Conservation (phyloP, 768 basidiomycete species). For the Leccinum olivaceopallidum region DNA sequence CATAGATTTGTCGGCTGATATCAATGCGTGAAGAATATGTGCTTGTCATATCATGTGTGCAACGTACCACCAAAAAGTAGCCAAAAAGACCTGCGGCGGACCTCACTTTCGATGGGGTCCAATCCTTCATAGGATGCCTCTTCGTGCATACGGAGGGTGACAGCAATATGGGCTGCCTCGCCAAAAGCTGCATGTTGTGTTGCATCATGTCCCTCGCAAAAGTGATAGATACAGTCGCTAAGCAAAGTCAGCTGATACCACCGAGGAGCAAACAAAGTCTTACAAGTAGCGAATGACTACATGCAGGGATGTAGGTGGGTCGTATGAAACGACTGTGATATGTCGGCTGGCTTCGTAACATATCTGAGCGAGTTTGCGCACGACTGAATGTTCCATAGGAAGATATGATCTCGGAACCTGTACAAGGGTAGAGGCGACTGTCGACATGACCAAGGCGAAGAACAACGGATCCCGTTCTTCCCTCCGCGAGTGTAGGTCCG, state of each 20-base stretch:
- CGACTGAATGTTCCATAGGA: slow-evolving; percentile 81
- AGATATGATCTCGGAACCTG: slow-evolving; percentile 89
- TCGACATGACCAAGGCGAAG: slow-evolving; percentile 88
- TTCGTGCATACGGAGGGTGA: slow-evolving; percentile 84
- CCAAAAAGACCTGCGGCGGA: slow-evolving; percentile 87
- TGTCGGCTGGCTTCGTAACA: slow-evolving; percentile 84
- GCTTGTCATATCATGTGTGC: slow-evolving; percentile 1
- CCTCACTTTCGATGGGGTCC: slow-evolving; percentile 86
- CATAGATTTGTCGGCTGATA: slow-evolving; percentile 84
- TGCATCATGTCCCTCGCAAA: slow-evolving; percentile 85
- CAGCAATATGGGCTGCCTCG: slow-evolving; percentile 81
- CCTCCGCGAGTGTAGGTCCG: slow-evolving; percentile 75
- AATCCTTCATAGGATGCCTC: slow-evolving; percentile 80
- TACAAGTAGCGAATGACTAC: slow-evolving; percentile 90
- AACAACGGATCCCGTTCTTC: slow-evolving; percentile 91
- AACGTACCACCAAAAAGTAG: slow-evolving; percentile 80
- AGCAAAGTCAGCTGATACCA: slow-evolving; percentile 9
- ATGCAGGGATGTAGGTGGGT: slow-evolving; percentile 81
- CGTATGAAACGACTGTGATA: slow-evolving; percentile 77
- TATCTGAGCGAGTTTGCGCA: slow-evolving; percentile 79
- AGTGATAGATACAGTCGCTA: slow-evolving; percentile 84
- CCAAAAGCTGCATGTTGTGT: slow-evolving; percentile 88
- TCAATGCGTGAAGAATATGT: background rate
- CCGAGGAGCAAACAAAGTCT: slow-evolving; percentile 30
- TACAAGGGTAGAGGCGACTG: slow-evolving; percentile 82